Percentiles rank a stretch among this genome's conserved stretches.
Evolutionary conservation across 1,284 basidiomycete species (phyloP).

Genomic region (Rhodotorula sp.): DNA sequence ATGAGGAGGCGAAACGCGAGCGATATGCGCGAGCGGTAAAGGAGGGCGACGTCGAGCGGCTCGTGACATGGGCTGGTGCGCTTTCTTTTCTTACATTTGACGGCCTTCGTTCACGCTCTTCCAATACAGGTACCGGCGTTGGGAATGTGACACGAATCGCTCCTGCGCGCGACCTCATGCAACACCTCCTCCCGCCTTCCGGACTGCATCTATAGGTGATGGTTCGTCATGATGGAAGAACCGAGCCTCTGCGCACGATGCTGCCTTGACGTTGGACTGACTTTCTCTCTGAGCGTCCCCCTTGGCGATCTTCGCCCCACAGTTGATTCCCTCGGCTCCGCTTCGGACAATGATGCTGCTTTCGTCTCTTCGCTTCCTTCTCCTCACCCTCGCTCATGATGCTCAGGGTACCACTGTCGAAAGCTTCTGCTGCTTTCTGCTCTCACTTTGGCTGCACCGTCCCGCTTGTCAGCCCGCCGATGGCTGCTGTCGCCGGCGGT

Average conservation of each 20-base stretch:
- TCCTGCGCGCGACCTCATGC: background rate
- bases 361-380: background rate
- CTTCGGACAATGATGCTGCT: too few relatives aligned
- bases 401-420: background rate
- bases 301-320: too few relatives aligned
- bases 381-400: too few relatives aligned
- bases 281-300: too few relatives aligned
- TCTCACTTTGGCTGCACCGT: background rate
- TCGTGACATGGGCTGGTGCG: conserved; percentile 9
- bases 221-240: too few relatives aligned
- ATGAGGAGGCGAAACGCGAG: background rate
- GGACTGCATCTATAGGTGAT: too few relatives aligned
- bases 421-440: background rate
- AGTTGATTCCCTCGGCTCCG: too few relatives aligned
- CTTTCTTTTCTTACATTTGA: too few relatives aligned
- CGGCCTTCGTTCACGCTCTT: background rate
- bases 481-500: conserved; percentile 26
- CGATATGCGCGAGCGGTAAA: background rate
- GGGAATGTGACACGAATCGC: conserved; percentile 4
- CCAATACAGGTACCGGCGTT: conserved; percentile 12
- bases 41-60: conserved; percentile 4
- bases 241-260: too few relatives aligned
- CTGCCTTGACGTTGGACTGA: too few relatives aligned
- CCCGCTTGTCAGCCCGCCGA: conserved; percentile 28
- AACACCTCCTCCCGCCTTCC: background rate